phyloP scores from a whole-genome alignment of 2,329 filamentous ascomycete species.

The Leptoxyphium fumago region DNA sequence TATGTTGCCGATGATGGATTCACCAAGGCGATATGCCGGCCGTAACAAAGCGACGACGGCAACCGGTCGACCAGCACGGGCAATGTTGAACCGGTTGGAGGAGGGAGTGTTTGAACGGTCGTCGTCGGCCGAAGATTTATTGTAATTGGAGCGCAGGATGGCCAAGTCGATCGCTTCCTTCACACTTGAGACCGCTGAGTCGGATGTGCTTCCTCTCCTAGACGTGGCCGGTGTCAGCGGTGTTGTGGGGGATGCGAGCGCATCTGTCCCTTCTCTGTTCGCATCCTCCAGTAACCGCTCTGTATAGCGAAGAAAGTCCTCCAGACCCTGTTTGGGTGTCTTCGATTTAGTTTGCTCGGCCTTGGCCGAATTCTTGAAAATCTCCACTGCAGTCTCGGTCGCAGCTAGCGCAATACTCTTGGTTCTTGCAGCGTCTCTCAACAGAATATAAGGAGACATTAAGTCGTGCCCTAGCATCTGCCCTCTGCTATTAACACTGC shows the following conservation, averaged over 20 bases:
- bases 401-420: slow-evolving; percentile 20
- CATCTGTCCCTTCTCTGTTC: slow-evolving; percentile 34
- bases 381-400: slow-evolving; percentile 1
- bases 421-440: slow-evolving; percentile 62
- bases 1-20: slow-evolving; percentile 68
- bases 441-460: slow-evolving; percentile 81
- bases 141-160: slow-evolving; percentile 63
- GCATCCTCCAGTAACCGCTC: slow-evolving; percentile 55
- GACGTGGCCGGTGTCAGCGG: slow-evolving; percentile 49
- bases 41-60: slow-evolving; percentile 80
- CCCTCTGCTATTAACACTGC: slow-evolving; percentile 78
- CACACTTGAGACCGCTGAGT: slow-evolving; percentile 40
- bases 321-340: slow-evolving; percentile 22
- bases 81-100: slow-evolving; percentile 89
- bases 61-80: slow-evolving; percentile 79
- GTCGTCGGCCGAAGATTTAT: slow-evolving; percentile 47
- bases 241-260: slow-evolving; percentile 59
- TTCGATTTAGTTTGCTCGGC: slow-evolving; percentile 18
- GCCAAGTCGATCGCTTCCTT: slow-evolving; percentile 85
- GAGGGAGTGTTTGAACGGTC: slow-evolving; percentile 46
- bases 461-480: slow-evolving; percentile 86
- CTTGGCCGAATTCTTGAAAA: slow-evolving; percentile 6
- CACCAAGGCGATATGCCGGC: slow-evolving; percentile 77
- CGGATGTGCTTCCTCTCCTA: slow-evolving; percentile 20
- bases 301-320: slow-evolving; percentile 64